These are phyloP conservation scores for Jackrogersella minutella DNA, from an alignment of 495 filamentous ascomycete genomes.

Conservation along the genomic window DNA sequence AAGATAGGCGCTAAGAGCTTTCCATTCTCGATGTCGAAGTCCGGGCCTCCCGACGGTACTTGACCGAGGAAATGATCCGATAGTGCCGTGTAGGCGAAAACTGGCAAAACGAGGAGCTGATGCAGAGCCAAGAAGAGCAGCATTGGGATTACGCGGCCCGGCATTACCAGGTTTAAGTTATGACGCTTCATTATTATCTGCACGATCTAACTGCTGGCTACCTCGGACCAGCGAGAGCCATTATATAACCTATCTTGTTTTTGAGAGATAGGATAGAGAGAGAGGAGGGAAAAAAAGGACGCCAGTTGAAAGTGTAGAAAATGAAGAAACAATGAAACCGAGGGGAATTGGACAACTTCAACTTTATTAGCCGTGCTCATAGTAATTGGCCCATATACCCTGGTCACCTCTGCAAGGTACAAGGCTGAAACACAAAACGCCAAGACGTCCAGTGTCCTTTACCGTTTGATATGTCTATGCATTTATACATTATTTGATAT, in stretches of 20 bases:
- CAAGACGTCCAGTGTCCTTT: conserved; percentile 8
- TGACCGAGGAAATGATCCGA: conserved; percentile 73
- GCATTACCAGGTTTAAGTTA: conserved; percentile 26
- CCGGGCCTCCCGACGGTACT: conserved; percentile 72
- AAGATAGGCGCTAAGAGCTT: conserved; percentile 87
- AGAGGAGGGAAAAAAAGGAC: too few relatives aligned
- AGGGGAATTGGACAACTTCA: conserved; percentile 23
- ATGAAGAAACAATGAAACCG: conserved; percentile 2
- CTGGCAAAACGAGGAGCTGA: conserved; percentile 49
- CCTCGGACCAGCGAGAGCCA: conserved; percentile 42
- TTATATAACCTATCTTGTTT: conserved; percentile 22
- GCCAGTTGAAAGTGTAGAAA: conserved; percentile 15
- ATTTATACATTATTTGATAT: not conserved
- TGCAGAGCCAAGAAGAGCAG: conserved; percentile 40
- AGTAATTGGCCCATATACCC: conserved; percentile 17
- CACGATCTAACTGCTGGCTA: conserved; percentile 32
- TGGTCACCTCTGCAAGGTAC: too few relatives aligned
- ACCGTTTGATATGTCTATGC: not conserved
- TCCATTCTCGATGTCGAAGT: conserved; percentile 82
- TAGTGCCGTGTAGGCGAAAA: conserved; percentile 72
- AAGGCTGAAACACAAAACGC: conserved; percentile 39
- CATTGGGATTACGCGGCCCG: conserved; percentile 36
- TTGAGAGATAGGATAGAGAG: not conserved
- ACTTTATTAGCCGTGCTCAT: conserved; percentile 39
- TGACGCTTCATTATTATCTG: conserved; percentile 31